Percentiles rank a stretch among this genome's conserved stretches.
Evolutionary conservation across 2,329 filamentous ascomycete genomes (phyloP).

Genomic region (Lachnellula hyalina): DNA sequence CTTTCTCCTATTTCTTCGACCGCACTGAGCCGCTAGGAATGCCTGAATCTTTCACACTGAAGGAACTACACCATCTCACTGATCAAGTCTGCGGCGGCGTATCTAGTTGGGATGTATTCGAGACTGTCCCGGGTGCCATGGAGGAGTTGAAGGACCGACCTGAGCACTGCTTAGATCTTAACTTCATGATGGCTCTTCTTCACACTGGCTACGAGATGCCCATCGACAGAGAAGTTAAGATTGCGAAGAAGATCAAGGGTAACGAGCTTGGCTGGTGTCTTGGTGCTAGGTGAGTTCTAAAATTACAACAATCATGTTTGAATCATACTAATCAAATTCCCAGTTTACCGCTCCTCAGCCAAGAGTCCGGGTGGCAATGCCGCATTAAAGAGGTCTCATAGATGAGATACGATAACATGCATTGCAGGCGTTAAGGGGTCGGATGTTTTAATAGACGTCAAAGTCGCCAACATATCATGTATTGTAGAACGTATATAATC

Average conservation of each 20-base stretch:
- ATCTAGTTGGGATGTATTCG: slow-evolving; percentile 74
- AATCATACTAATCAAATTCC: slow-evolving; percentile 33
- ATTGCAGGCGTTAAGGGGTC: slow-evolving; percentile 24
- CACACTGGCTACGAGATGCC: slow-evolving; percentile 99
- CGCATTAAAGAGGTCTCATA: slow-evolving; percentile 71
- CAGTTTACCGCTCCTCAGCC: slow-evolving; percentile 76
- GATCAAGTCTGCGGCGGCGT: slow-evolving; percentile 79
- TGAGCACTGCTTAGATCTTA: slow-evolving; percentile 91
- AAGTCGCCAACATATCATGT: background rate
- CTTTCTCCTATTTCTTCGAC: slow-evolving; percentile 98
- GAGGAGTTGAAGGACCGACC: slow-evolving; percentile 76
- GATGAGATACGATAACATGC: slow-evolving; percentile 18
- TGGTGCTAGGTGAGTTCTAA: slow-evolving; percentile 72
- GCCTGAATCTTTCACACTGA: slow-evolving; percentile 93
- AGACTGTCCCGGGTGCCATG: slow-evolving; percentile 68
- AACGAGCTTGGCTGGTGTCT: slow-evolving; percentile 98
- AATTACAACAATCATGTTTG: background rate
- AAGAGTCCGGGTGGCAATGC: slow-evolving; percentile 85
- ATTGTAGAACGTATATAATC: slow-evolving; percentile 7
- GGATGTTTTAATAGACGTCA: background rate
- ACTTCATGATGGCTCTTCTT: slow-evolving; percentile 89
- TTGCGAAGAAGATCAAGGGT: slow-evolving; percentile 97
- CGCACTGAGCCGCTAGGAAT: slow-evolving; percentile 90
- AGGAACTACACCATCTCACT: slow-evolving; percentile 82
- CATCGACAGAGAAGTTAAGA: slow-evolving; percentile 90